Percentiles rank a stretch among this genome's conserved stretches.
Evolutionary conservation across 352 stramenopile genomes (phyloP).

Genomic region (Phytophthora agathidicida): DNA sequence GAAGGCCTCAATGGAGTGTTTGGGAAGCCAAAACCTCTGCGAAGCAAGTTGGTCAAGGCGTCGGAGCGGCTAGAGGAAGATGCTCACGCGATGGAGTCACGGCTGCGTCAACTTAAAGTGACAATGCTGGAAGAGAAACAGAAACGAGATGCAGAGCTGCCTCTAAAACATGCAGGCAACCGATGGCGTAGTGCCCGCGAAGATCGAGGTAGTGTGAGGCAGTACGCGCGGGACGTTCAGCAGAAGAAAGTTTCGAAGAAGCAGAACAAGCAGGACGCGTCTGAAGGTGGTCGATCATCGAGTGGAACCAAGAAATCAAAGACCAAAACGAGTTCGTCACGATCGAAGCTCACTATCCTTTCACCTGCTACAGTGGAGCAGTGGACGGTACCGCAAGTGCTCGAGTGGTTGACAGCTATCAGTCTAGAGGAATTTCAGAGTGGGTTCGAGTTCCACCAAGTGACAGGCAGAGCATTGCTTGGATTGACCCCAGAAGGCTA

Average conservation of each 20-base stretch:
- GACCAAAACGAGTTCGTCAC: constrained; percentile 12
- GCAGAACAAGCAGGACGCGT: constrained; percentile 6
- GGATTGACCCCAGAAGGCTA: constrained; percentile 52
- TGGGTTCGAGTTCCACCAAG: constrained; percentile 81
- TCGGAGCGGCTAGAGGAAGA: constrained; percentile 78
- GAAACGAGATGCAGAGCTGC: constrained; percentile 55
- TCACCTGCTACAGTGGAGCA: constrained; percentile 46
- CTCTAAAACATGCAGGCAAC: constrained; percentile 67
- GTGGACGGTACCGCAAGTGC: constrained; percentile 64
- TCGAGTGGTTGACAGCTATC: constrained; percentile 67
- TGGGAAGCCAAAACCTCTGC: constrained; percentile 20
- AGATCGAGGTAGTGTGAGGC: constrained; percentile 71
- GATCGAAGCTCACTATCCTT: constrained; percentile 23
- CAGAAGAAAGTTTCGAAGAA: constrained; percentile 41
- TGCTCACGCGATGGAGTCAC: constrained; percentile 71
- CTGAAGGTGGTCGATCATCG: neutral
- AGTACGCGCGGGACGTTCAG: constrained; percentile 73
- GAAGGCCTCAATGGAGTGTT: constrained; percentile 40
- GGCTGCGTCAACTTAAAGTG: constrained; percentile 57
- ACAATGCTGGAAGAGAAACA: constrained; percentile 75
- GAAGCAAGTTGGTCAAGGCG: constrained; percentile 29
- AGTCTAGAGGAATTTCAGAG: constrained; percentile 68
- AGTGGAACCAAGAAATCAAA: constrained; percentile 25
- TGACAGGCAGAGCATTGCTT: constrained; percentile 61
- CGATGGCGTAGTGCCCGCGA: constrained; percentile 81